A percentile compares a stretch with the other conserved stretches of the same genome.
phyloP scores from a whole-genome alignment of 2,329 filamentous ascomycete species.

The Mycosphaerella sp. region DNA sequence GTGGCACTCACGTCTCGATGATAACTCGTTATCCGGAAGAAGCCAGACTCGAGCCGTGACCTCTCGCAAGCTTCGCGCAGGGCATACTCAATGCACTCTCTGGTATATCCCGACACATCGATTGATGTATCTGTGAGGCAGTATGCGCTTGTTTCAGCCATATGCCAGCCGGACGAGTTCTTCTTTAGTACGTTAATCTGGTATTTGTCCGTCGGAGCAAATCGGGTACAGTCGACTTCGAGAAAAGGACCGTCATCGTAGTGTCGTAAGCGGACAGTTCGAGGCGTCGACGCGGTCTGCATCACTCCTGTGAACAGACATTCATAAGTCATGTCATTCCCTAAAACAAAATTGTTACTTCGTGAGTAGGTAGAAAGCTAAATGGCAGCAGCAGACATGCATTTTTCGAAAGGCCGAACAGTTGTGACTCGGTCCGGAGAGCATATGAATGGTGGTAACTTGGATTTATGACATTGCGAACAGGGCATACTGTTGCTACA shows the following conservation, averaged over 20 bases:
- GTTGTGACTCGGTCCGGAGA: slow-evolving; percentile 4
- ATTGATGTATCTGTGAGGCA: slow-evolving; percentile 4
- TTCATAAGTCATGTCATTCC: slow-evolving; percentile 4
- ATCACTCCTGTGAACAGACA: slow-evolving; percentile 4
- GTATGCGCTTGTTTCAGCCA: slow-evolving; percentile 4
- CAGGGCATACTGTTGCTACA: slow-evolving; percentile 3
- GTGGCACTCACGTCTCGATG: slow-evolving; percentile 3
- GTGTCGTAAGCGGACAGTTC: slow-evolving; percentile 3
- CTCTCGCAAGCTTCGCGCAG: slow-evolving; percentile 3
- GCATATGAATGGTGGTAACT: slow-evolving; percentile 5
- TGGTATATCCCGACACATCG: slow-evolving; percentile 3
- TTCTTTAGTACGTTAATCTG: slow-evolving; percentile 2
- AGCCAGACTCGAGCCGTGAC: slow-evolving; percentile 2
- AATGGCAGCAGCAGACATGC: slow-evolving; percentile 3
- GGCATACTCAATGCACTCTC: slow-evolving; percentile 4
- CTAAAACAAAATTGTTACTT: slow-evolving; percentile 5
- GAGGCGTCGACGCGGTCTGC: slow-evolving; percentile 3
- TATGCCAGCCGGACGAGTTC: slow-evolving; percentile 4
- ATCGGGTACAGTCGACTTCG: slow-evolving; percentile 3
- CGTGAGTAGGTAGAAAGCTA: slow-evolving; percentile 5
- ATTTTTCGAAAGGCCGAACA: slow-evolving; percentile 3
- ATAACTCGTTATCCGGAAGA: slow-evolving; percentile 4
- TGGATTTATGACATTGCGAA: slow-evolving; percentile 1
- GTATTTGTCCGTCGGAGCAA: slow-evolving; percentile 4
- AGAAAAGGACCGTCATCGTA: slow-evolving; percentile 4